A percentile compares a stretch with the other conserved stretches of the same genome.
phyloP scores from a whole-genome alignment of 169 alveolate genomes.

The Plasmodium vinckei region DNA sequence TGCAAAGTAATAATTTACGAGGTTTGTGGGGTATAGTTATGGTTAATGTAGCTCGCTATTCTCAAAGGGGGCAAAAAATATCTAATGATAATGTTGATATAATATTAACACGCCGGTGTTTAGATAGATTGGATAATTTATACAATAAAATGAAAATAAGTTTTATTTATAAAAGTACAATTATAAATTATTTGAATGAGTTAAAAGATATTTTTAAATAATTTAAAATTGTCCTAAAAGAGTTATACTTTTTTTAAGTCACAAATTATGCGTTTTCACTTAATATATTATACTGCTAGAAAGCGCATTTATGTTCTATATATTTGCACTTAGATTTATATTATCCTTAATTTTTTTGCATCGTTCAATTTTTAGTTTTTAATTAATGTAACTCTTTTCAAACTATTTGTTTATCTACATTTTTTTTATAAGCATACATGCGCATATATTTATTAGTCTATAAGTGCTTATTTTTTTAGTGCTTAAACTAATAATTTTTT shows the following conservation, averaged over 20 bases:
- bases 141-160: slow-evolving; percentile 28
- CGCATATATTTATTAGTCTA: background rate
- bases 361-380: background rate
- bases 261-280: too few species aligned
- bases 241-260: too few species aligned
- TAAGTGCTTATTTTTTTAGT: background rate
- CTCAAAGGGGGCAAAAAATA: slow-evolving; percentile 16
- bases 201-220: slow-evolving; percentile 29
- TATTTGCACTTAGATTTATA: too few species aligned
- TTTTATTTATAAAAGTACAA: slow-evolving; percentile 26
- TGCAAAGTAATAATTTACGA: slow-evolving; percentile 59
- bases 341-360: background rate
- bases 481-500: background rate
- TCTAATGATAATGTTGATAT: slow-evolving; percentile 51
- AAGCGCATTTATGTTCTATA: too few species aligned
- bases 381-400: background rate
- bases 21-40: slow-evolving; percentile 77
- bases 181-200: slow-evolving; percentile 44
- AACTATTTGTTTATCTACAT: background rate
- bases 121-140: slow-evolving; percentile 37
- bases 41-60: slow-evolving; percentile 33
- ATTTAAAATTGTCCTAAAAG: background rate
- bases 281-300: too few species aligned
- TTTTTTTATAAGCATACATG: background rate
- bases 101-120: slow-evolving; percentile 29